Conservation (phyloP, 2,329 filamentous ascomycete genomes). For the Aspergillaceae sp. region DNA sequence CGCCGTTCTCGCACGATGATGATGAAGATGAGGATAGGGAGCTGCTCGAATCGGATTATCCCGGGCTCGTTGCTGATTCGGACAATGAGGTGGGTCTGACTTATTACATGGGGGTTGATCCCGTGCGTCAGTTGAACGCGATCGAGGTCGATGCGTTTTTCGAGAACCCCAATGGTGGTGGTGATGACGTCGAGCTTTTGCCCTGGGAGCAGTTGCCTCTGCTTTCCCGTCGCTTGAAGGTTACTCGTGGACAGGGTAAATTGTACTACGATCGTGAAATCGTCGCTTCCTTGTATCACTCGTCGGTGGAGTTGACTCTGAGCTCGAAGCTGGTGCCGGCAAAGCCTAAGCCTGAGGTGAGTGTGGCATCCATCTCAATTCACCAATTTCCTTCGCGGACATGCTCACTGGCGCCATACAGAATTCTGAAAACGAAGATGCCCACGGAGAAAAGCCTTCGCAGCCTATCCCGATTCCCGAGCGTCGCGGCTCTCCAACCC, state of each 20-base stretch:
- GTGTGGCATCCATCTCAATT: too few relatives aligned
- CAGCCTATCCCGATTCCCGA: neutral
- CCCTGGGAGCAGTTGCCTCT: neutral
- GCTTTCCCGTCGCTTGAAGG: neutral
- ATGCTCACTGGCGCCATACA: too few relatives aligned
- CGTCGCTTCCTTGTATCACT: neutral
- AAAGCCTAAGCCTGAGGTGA: neutral
- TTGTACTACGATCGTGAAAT: neutral
- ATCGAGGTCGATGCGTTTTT: too few relatives aligned
- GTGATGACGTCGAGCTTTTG: neutral
- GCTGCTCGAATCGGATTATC: too few relatives aligned
- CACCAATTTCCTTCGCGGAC: too few relatives aligned
- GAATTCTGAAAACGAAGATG: too few relatives aligned
- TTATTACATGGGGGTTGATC: too few relatives aligned
- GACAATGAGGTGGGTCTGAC: too few relatives aligned
- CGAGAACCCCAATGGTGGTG: neutral
- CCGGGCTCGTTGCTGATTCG: too few relatives aligned
- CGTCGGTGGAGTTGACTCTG: neutral
- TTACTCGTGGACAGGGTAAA: neutral
- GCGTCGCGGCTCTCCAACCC: neutral
- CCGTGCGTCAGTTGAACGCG: too few relatives aligned
- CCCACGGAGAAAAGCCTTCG: neutral
- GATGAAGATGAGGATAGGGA: too few relatives aligned
- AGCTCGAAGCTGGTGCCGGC: slow-evolving; percentile 1
- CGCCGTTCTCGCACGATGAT: slow-evolving; percentile 7